These are phyloP conservation scores for Geum urbanum DNA, from an alignment of 306 rosid genomes.

Conservation along the genomic window DNA sequence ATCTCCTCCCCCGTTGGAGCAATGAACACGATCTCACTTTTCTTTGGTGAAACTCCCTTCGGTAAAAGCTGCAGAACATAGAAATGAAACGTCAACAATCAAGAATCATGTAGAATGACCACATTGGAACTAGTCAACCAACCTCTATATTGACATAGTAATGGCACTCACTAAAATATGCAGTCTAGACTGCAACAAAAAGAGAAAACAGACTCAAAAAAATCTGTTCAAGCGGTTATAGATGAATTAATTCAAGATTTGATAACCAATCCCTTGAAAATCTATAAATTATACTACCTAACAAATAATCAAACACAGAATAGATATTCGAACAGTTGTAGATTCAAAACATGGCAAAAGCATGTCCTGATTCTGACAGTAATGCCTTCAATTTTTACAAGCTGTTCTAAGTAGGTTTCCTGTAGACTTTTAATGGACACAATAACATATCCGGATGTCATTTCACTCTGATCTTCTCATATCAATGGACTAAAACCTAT, in stretches of 20 bases:
- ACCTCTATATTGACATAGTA: background rate
- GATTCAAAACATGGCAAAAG: background rate
- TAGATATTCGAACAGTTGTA: background rate
- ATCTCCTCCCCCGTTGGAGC: slow-evolving; percentile 92
- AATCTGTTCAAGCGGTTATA: background rate
- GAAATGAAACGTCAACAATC: slow-evolving; percentile 12
- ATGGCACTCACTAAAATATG: background rate
- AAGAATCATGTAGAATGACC: slow-evolving; percentile 4
- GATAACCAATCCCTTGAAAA: background rate
- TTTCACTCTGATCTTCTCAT: background rate
- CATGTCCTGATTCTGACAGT: background rate
- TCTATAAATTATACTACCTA: background rate
- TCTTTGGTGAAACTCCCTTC: slow-evolving; percentile 70
- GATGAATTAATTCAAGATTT: background rate
- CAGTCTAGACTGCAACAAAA: background rate
- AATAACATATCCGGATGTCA: background rate
- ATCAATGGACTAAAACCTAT: background rate
- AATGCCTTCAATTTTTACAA: background rate
- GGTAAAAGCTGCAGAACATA: slow-evolving; percentile 56
- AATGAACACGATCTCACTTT: slow-evolving; percentile 63
- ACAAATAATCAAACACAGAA: no score
- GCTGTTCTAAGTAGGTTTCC: background rate
- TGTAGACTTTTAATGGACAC: background rate
- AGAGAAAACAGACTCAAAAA: background rate
- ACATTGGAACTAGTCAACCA: background rate